A percentile compares a stretch with the other conserved stretches of the same genome.
These are phyloP conservation scores for Ophiostoma fasciatum DNA, from an alignment of 2,329 filamentous ascomycete genomes.

Conservation along the genomic window DNA sequence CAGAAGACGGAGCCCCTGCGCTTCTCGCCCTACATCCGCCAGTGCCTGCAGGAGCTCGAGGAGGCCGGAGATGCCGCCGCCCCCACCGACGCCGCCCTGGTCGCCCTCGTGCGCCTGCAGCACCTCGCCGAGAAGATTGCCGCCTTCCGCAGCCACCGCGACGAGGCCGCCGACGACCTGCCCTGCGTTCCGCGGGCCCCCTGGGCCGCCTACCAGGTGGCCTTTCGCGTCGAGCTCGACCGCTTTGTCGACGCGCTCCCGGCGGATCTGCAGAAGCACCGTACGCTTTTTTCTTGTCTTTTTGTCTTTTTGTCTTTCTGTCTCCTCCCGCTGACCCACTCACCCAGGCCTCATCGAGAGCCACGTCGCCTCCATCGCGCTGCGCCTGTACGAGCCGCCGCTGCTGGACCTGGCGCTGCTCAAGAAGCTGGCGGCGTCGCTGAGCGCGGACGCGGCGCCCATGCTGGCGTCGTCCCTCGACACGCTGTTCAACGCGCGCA, in stretches of 20 bases:
- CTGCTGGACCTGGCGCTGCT: constrained; percentile 25
- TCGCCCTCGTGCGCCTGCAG: constrained; percentile 33
- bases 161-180: constrained; percentile 20
- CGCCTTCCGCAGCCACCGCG: constrained; percentile 20
- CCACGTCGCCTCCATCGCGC: constrained; percentile 24
- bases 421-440: constrained; percentile 27
- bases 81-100: constrained; percentile 29
- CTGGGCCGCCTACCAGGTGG: constrained; percentile 27
- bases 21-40: constrained; percentile 37
- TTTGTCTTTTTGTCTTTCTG: neutral
- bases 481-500: constrained; percentile 32
- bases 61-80: constrained; percentile 27
- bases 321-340: neutral
- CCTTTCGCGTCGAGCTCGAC: constrained; percentile 31
- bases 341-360: constrained; percentile 23
- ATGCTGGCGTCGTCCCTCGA: constrained; percentile 28
- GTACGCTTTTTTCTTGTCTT: constrained; percentile 16
- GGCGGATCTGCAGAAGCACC: constrained; percentile 20
- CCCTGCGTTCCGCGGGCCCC: constrained; percentile 24
- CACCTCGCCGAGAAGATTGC: constrained; percentile 35
- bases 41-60: constrained; percentile 32
- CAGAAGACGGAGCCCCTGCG: constrained; percentile 31
- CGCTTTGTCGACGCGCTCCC: constrained; percentile 24
- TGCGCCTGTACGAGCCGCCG: constrained; percentile 34
- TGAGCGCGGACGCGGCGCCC: constrained; percentile 20